phyloP scores from a whole-genome alignment of 192 early-diverging fungal genomes.

The Backusella morwellensis region DNA sequence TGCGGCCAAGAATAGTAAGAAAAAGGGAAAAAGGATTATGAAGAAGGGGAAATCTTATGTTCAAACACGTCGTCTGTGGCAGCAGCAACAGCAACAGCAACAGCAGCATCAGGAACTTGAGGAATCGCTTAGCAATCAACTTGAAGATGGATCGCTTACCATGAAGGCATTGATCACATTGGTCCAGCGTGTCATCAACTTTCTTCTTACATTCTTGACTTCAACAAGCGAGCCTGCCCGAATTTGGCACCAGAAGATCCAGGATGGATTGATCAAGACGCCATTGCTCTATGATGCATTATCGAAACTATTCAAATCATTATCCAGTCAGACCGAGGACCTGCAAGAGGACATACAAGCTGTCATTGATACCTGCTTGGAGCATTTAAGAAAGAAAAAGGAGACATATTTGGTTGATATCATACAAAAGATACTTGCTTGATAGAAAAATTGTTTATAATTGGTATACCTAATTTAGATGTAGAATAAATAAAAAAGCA shows the following conservation, averaged over 20 bases:
- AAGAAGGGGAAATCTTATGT: background rate
- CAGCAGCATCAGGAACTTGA: background rate
- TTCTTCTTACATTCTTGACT: background rate
- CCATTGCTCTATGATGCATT: slow-evolving; percentile 14
- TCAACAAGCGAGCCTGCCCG: background rate
- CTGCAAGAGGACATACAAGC: slow-evolving; percentile 11
- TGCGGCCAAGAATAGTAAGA: background rate
- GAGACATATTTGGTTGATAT: background rate
- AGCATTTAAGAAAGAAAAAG: background rate
- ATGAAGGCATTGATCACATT: slow-evolving; percentile 3
- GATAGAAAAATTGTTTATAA: background rate
- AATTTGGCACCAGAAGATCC: background rate
- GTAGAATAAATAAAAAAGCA: background rate
- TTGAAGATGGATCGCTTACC: background rate
- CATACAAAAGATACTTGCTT: background rate
- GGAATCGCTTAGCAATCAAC: background rate
- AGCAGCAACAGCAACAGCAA: background rate
- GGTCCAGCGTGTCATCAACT: slow-evolving; percentile 6
- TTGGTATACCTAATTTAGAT: background rate
- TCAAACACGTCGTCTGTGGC: background rate
- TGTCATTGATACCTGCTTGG: slow-evolving; percentile 4
- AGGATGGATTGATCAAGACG: background rate
- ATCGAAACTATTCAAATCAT: background rate
- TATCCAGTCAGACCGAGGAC: background rate
- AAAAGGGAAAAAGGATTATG: background rate